phyloP scores from a whole-genome alignment of 306 rosid species.

The Casuarina cunninghamiana region DNA sequence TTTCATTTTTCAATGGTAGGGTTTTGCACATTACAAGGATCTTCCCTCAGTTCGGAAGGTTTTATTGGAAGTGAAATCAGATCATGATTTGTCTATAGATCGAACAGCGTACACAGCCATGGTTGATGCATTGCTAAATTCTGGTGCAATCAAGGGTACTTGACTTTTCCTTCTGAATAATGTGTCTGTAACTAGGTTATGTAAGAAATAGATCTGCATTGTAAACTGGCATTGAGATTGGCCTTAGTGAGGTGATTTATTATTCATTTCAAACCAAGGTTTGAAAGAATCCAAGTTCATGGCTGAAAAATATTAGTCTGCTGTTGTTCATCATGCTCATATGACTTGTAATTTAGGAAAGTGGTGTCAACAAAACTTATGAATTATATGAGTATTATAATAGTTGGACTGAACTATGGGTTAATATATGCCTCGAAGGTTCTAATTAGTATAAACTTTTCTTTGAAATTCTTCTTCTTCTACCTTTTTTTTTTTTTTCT shows the following conservation, averaged over 20 bases:
- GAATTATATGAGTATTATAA: not conserved
- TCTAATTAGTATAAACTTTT: too few relatives aligned
- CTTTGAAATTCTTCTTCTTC: too few relatives aligned
- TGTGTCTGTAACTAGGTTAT: not conserved
- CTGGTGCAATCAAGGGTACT: conserved; percentile 67
- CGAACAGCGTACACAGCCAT: conserved; percentile 84
- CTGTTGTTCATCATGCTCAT: not conserved
- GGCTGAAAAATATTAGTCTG: not conserved
- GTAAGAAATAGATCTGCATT: not conserved
- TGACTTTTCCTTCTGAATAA: conserved; percentile 1
- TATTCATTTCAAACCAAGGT: too few relatives aligned
- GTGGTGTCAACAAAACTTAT: not conserved
- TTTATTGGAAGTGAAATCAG: conserved; percentile 74
- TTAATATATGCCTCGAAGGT: not conserved
- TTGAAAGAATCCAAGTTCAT: not conserved
- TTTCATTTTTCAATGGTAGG: conserved; percentile 47
- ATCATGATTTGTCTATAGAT: conserved; percentile 49
- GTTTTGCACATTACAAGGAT: conserved; percentile 68
- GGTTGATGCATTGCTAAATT: conserved; percentile 68
- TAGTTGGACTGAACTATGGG: not conserved
- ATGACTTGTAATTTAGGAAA: not conserved
- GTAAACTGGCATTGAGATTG: too few relatives aligned
- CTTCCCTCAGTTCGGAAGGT: conserved; percentile 53
- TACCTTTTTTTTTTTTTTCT: too few relatives aligned
- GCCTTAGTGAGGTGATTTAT: too few relatives aligned